Evolutionary conservation across 306 rosid genomes (phyloP).

Genomic region (Quercus cerris): DNA sequence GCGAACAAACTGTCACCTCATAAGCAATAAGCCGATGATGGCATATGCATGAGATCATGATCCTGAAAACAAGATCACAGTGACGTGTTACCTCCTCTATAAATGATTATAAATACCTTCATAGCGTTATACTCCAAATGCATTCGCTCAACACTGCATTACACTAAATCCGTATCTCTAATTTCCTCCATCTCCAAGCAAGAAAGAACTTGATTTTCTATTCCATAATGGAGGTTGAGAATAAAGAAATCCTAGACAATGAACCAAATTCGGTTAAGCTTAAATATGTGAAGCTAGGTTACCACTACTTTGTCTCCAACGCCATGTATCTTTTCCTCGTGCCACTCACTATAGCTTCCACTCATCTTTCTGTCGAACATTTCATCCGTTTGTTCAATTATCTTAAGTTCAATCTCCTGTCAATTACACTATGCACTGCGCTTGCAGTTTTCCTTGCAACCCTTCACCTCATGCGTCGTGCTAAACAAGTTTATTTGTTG

Average conservation of each 20-base stretch:
- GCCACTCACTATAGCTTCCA: not conserved
- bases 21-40: too few species aligned
- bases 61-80: too few species aligned
- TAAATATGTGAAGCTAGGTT: not conserved
- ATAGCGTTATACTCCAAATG: too few species aligned
- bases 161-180: too few species aligned
- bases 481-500: not conserved
- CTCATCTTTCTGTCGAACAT: not conserved
- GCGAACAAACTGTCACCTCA: too few species aligned
- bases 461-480: not conserved
- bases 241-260: not conserved
- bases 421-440: not conserved
- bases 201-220: not conserved
- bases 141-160: too few species aligned
- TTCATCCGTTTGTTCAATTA: not conserved
- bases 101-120: too few species aligned
- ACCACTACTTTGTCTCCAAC: constrained; percentile 1
- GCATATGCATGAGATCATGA: too few species aligned
- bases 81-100: too few species aligned
- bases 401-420: not conserved
- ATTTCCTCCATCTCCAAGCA: not conserved
- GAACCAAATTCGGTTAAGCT: not conserved
- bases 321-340: not conserved
- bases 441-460: not conserved
- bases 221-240: not conserved